Evolutionary conservation across 2,329 filamentous ascomycete genomes (phyloP).

Genomic region (Aureobasidium namibiae): DNA sequence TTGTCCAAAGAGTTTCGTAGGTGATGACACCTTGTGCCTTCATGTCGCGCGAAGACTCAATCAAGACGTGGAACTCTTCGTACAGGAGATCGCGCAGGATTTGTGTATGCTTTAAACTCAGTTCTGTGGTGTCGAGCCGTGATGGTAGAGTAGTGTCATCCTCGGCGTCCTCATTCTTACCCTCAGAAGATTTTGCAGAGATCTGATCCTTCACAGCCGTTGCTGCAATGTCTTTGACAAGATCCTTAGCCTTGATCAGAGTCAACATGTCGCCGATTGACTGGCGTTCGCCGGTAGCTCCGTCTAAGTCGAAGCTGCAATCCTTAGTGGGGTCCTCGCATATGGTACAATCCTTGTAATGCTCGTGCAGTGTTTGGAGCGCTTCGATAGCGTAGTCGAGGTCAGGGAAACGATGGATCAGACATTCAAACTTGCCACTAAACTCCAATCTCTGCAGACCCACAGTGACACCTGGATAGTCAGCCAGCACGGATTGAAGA

Average conservation of each 20-base stretch:
- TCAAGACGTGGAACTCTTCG: constrained; percentile 34
- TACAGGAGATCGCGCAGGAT: constrained; percentile 31
- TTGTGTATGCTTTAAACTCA: constrained; percentile 29
- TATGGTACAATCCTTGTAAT: not conserved
- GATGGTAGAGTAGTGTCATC: not conserved
- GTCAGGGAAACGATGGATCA: constrained; percentile 56
- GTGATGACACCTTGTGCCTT: constrained; percentile 27
- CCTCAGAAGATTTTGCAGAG: not conserved
- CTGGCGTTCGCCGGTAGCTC: not conserved
- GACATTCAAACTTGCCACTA: constrained; percentile 50
- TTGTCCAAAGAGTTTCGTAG: constrained; percentile 27
- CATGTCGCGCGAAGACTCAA: constrained; percentile 33
- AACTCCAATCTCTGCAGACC: constrained; percentile 55
- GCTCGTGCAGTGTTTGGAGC: constrained; percentile 15
- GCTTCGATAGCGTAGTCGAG: constrained; percentile 32
- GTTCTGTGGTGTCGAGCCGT: not conserved
- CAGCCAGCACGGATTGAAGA: constrained; percentile 46
- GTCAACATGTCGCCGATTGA: too few relatives aligned
- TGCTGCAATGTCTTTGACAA: not conserved
- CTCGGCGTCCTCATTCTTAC: not conserved
- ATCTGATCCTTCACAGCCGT: not conserved
- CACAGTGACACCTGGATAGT: constrained; percentile 53
- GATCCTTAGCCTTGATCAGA: not conserved
- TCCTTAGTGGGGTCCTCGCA: not conserved
- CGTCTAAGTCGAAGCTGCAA: not conserved